Conservation (phyloP, 2,329 filamentous ascomycete species). For the Torrubiella hemipterigena region DNA sequence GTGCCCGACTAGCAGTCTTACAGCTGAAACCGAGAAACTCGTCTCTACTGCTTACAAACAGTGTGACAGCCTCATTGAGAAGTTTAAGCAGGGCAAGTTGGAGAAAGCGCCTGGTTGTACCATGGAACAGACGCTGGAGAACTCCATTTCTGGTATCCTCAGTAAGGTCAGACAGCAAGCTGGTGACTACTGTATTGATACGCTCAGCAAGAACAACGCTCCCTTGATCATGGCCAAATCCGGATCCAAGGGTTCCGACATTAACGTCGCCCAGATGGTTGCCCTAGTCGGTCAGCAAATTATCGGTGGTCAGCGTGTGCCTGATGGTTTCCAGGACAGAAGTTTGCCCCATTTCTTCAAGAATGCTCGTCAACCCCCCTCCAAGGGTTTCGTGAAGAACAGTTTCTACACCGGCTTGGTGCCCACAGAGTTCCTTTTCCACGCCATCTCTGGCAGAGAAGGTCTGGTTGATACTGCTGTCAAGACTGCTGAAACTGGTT, state of each 20-base stretch:
- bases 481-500: constrained; percentile 97
- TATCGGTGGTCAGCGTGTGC: constrained; percentile 84
- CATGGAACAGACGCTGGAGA: constrained; percentile 85
- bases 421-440: constrained; percentile 91
- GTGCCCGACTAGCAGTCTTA: constrained; percentile 63
- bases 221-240: constrained; percentile 95
- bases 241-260: constrained; percentile 90
- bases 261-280: constrained; percentile 99
- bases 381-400: constrained; percentile 93
- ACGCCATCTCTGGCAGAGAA: constrained; percentile 97
- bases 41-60: constrained; percentile 68
- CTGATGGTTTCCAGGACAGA: constrained; percentile 92
- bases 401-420: constrained; percentile 91
- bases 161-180: constrained; percentile 86
- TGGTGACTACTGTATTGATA: constrained; percentile 80
- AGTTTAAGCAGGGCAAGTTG: constrained; percentile 69
- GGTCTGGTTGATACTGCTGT: constrained; percentile 97
- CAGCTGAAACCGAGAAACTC: constrained; percentile 60
- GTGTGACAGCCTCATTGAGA: constrained; percentile 72
- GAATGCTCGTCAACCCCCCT: constrained; percentile 79
- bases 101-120: constrained; percentile 82
- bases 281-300: constrained; percentile 96
- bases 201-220: constrained; percentile 82
- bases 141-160: constrained; percentile 78
- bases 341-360: constrained; percentile 93